Evolutionary conservation across 208 protist genomes (phyloP).

Genomic region (Endotrypanum monterogeii): DNA sequence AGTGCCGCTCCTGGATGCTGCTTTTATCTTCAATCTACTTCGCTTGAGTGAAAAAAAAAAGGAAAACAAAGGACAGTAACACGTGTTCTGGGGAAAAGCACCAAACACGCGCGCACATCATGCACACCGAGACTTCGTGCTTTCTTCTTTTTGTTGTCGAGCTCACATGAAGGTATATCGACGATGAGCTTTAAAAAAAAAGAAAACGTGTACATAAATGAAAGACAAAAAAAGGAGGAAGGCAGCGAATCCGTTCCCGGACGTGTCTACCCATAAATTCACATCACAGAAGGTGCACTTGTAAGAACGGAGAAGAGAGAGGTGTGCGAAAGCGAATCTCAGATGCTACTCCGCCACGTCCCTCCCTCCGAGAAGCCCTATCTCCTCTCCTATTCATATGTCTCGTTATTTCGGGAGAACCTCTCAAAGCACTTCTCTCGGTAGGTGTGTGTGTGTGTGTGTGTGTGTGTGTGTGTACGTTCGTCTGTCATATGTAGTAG

Average conservation of each 20-base stretch:
- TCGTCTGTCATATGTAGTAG: background rate
- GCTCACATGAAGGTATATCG: too few relatives aligned
- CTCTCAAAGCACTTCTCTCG: background rate
- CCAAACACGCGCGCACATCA: too few relatives aligned
- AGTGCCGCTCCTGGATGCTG: background rate
- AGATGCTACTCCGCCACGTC: background rate
- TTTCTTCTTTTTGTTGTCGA: too few relatives aligned
- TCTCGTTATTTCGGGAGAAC: too few relatives aligned
- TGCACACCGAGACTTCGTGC: too few relatives aligned
- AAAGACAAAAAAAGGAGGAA: too few relatives aligned
- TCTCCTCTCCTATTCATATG: background rate
- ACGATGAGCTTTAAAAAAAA: too few relatives aligned
- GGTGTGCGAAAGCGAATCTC: background rate
- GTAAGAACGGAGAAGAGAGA: too few relatives aligned
- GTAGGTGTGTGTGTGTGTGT: constrained; percentile 7
- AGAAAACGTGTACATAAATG: background rate
- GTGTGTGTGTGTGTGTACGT: constrained; percentile 9
- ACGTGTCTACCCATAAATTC: too few relatives aligned
- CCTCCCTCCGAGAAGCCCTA: background rate
- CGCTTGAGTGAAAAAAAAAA: constrained; percentile 5
- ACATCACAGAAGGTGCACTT: too few relatives aligned
- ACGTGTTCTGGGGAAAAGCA: too few relatives aligned
- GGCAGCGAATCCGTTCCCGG: too few relatives aligned
- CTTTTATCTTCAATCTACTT: constrained; percentile 12
- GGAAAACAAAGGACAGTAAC: background rate